Conservation (phyloP, 805 yeast species). For the Yarrowia sp. region DNA sequence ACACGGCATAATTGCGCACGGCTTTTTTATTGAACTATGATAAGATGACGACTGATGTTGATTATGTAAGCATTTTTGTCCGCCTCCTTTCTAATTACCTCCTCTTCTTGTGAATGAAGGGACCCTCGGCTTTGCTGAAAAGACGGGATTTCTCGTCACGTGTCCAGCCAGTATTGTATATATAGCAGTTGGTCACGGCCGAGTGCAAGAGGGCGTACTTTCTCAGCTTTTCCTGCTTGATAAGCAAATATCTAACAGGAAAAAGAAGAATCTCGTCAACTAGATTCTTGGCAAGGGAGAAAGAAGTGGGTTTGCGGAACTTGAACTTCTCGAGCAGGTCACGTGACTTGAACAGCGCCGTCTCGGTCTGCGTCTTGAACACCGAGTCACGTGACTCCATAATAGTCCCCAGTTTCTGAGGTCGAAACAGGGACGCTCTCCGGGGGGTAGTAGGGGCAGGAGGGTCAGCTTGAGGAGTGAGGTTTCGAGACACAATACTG, state of each 20-base stretch:
- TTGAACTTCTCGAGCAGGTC: neutral
- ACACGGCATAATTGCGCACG: neutral
- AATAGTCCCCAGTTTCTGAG: neutral
- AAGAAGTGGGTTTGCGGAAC: neutral
- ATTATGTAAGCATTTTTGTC: neutral
- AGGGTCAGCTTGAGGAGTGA: no score
- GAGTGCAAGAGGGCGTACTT: slow-evolving; percentile 14
- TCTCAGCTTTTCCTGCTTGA: slow-evolving; percentile 9
- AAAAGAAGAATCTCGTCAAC: slow-evolving; percentile 9
- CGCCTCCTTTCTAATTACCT: neutral
- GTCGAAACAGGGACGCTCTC: neutral
- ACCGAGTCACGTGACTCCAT: slow-evolving; percentile 5
- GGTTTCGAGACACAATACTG: neutral
- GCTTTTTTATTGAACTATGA: neutral
- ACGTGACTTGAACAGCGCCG: neutral
- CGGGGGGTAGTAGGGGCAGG: neutral
- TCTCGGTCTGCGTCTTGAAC: neutral
- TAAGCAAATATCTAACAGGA: neutral
- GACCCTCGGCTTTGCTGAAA: slow-evolving; percentile 8
- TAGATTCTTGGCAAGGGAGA: neutral
- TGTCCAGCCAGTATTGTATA: neutral
- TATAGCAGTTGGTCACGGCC: slow-evolving; percentile 10
- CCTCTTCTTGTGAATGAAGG: neutral
- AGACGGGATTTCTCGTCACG: neutral
- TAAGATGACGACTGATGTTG: no score